Evolutionary conservation across 148 eudicot genomes (phyloP).

Genomic region (Silene uniflora): DNA sequence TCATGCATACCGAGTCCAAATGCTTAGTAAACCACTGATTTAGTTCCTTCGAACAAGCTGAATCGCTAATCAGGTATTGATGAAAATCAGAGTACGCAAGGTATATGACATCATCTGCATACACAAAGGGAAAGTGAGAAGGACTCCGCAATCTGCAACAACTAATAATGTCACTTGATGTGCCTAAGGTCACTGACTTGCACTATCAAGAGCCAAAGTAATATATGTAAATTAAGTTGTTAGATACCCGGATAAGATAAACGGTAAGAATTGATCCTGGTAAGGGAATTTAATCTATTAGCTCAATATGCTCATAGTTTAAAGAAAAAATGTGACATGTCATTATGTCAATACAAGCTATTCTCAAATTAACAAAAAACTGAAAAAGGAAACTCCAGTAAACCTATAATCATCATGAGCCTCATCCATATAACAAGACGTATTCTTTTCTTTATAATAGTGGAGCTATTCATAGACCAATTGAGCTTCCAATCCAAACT

Average conservation of each 20-base stretch:
- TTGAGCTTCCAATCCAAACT: neutral
- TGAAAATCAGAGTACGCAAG: slow-evolving; percentile 88
- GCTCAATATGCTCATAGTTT: neutral
- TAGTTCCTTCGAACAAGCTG: slow-evolving; percentile 77
- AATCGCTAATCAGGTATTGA: slow-evolving; percentile 70
- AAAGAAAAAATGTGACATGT: neutral
- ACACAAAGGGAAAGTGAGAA: slow-evolving; percentile 16
- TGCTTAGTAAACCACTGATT: slow-evolving; percentile 93
- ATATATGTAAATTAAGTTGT: neutral
- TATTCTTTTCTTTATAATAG: neutral
- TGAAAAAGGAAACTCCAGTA: neutral
- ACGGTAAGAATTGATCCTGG: neutral
- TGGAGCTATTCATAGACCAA: neutral
- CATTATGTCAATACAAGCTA: neutral
- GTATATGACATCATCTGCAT: slow-evolving; percentile 84
- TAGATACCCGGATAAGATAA: neutral
- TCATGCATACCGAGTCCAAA: slow-evolving; percentile 78
- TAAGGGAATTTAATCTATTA: neutral
- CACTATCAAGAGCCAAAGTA: neutral
- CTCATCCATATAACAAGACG: neutral
- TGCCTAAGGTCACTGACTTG: neutral
- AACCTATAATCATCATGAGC: neutral
- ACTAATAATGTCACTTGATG: neutral
- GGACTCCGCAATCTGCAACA: slow-evolving; percentile 1
- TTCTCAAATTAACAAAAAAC: neutral